These are phyloP conservation scores for Metarhizium guizhouense DNA, from an alignment of 2,329 filamentous ascomycete species.

Conservation along the genomic window DNA sequence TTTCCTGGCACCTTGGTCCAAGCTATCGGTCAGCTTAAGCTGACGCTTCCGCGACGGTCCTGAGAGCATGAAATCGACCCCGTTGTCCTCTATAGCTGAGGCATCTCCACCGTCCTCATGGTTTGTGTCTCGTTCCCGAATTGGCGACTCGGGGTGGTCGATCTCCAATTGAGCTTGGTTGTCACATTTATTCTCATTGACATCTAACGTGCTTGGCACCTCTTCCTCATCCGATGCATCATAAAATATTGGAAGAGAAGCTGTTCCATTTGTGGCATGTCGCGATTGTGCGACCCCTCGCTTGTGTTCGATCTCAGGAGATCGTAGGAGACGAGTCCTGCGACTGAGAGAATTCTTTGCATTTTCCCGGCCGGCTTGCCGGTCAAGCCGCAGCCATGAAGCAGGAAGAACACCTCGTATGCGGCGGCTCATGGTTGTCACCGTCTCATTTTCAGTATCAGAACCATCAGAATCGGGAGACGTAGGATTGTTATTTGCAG, in stretches of 20 bases:
- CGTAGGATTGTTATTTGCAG: background rate
- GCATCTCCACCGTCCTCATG: conserved; percentile 24
- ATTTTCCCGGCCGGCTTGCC: conserved; percentile 28
- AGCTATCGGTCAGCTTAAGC: conserved; percentile 17
- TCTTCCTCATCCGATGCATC: conserved; percentile 27
- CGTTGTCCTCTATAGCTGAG: conserved; percentile 39
- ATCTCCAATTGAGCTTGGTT: background rate
- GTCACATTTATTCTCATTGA: background rate
- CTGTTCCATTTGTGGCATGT: conserved; percentile 19
- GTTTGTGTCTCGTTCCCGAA: background rate
- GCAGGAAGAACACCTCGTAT: conserved; percentile 56
- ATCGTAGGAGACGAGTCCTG: conserved; percentile 19
- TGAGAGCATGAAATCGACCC: conserved; percentile 41
- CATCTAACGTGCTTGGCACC: background rate
- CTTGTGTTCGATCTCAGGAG: conserved; percentile 30
- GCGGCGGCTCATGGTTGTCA: conserved; percentile 31
- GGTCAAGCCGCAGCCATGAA: conserved; percentile 57
- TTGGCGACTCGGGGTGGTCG: background rate
- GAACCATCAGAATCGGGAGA: conserved; percentile 16
- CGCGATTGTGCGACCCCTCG: conserved; percentile 42
- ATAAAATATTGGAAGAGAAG: conserved; percentile 28
- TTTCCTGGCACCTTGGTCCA: conserved; percentile 5
- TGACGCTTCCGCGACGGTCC: conserved; percentile 32
- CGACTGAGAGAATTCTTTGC: conserved; percentile 18
- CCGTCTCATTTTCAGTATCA: conserved; percentile 33